Evolutionary conservation across 2,329 filamentous ascomycete genomes (phyloP).

Genomic region (Pseudopyricularia cyperi): DNA sequence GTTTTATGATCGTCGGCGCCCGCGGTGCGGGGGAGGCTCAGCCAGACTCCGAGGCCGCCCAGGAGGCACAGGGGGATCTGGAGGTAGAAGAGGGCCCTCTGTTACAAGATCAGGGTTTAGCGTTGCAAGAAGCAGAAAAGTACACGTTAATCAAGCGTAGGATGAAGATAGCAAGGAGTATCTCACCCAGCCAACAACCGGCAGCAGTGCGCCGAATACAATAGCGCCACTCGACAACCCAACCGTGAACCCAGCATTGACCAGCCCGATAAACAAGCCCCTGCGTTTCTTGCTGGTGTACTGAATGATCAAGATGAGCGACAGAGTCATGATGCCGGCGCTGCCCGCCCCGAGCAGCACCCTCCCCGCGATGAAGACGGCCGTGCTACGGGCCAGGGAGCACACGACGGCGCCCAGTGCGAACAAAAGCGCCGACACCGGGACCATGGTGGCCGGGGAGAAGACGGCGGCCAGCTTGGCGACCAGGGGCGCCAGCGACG

Average conservation of each 20-base stretch:
- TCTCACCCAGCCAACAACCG: slow-evolving; percentile 54
- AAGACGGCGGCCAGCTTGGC: slow-evolving; percentile 67
- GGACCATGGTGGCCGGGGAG: slow-evolving; percentile 50
- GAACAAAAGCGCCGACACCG: slow-evolving; percentile 45
- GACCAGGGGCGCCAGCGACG: slow-evolving; percentile 51
- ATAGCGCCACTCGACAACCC: slow-evolving; percentile 18
- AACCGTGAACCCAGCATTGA: slow-evolving; percentile 45
- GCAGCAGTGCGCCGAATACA: slow-evolving; percentile 16
- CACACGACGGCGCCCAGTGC: slow-evolving; percentile 52
- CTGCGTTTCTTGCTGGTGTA: slow-evolving; percentile 52
- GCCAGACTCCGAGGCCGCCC: slow-evolving; percentile 47
- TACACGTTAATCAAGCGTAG: background rate
- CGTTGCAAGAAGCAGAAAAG: slow-evolving; percentile 2
- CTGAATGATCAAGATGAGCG: slow-evolving; percentile 66
- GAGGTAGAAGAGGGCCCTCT: slow-evolving; percentile 61
- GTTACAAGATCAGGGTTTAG: background rate
- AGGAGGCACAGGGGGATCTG: slow-evolving; percentile 54
- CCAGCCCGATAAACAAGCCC: slow-evolving; percentile 60
- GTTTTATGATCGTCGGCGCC: slow-evolving; percentile 15
- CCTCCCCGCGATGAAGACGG: slow-evolving; percentile 55
- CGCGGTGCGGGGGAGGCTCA: slow-evolving; percentile 47
- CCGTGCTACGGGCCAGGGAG: slow-evolving; percentile 43
- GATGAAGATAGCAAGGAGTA: background rate
- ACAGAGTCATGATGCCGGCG: slow-evolving; percentile 59
- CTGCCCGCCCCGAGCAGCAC: slow-evolving; percentile 55